A percentile compares a stretch with the other conserved stretches of the same genome.
phyloP scores from a whole-genome alignment of 1,284 basidiomycete genomes.

The Ceratorhiza oryzae-sativae region DNA sequence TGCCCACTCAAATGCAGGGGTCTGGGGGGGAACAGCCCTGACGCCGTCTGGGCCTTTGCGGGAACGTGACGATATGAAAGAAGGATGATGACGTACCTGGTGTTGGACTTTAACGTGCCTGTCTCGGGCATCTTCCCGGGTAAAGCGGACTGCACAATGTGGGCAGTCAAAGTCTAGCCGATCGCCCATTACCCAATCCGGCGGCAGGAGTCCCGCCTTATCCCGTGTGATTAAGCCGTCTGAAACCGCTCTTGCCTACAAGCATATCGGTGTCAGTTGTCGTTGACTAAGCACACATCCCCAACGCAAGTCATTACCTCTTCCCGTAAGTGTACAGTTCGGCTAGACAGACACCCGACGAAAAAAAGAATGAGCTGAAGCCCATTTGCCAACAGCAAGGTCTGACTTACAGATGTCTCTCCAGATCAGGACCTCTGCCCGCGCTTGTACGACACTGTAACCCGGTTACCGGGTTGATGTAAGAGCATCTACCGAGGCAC shows the following conservation, averaged over 20 bases:
- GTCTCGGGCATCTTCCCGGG: slow-evolving; percentile 36
- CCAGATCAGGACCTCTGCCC: slow-evolving; percentile 33
- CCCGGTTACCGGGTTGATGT: slow-evolving; percentile 39
- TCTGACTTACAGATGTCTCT: slow-evolving; percentile 31
- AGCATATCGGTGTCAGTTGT: background rate
- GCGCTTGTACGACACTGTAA: slow-evolving; percentile 36
- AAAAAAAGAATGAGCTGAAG: background rate
- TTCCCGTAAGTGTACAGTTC: slow-evolving; percentile 35
- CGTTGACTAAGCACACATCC: background rate
- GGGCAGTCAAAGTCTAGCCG: slow-evolving; percentile 37
- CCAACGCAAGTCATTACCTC: slow-evolving; percentile 1
- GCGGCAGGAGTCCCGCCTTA: slow-evolving; percentile 25
- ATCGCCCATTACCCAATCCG: slow-evolving; percentile 38
- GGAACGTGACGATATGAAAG: background rate
- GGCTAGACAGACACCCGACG: background rate
- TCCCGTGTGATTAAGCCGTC: slow-evolving; percentile 34
- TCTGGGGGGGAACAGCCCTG: slow-evolving; percentile 10
- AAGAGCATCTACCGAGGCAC: slow-evolving; percentile 35
- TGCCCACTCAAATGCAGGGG: background rate
- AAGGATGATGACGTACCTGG: slow-evolving; percentile 33
- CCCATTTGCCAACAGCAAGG: background rate
- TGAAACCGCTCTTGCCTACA: slow-evolving; percentile 35
- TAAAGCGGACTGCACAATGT: slow-evolving; percentile 34
- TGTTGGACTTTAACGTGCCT: slow-evolving; percentile 39
- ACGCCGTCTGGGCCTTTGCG: background rate